Evolutionary conservation across 2,329 filamentous ascomycete species (phyloP).

Genomic region (Tricladium varicosporioides): DNA sequence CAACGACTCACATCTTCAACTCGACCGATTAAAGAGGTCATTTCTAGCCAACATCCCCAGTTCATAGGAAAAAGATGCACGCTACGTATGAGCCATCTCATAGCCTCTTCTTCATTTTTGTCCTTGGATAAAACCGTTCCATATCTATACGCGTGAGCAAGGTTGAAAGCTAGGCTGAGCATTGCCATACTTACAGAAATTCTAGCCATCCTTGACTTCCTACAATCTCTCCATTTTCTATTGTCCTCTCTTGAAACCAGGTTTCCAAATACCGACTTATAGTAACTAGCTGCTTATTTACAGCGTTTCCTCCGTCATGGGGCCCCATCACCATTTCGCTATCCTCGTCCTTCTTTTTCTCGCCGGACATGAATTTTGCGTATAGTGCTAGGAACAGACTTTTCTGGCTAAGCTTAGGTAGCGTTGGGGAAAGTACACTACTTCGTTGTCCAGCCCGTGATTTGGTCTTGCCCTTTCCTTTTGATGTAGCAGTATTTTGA

Average conservation of each 20-base stretch:
- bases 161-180: not conserved
- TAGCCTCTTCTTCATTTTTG: conserved; percentile 82
- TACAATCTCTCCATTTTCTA: conserved; percentile 55
- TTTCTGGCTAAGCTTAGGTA: conserved; percentile 76
- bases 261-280: conserved; percentile 74
- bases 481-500: conserved; percentile 42
- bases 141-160: conserved; percentile 51
- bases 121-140: conserved; percentile 87
- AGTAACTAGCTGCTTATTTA: conserved; percentile 79
- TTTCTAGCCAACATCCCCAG: conserved; percentile 95
- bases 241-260: conserved; percentile 71
- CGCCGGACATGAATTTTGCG: conserved; percentile 86
- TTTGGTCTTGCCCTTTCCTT: conserved; percentile 62
- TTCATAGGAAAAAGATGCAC: conserved; percentile 91
- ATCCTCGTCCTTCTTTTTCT: conserved; percentile 95
- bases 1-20: conserved; percentile 70
- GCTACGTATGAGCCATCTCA: conserved; percentile 83
- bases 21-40: conserved; percentile 75
- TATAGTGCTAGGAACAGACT: conserved; percentile 91
- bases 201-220: conserved; percentile 90
- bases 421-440: conserved; percentile 12
- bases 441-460: conserved; percentile 12
- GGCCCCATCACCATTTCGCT: conserved; percentile 97
- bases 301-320: conserved; percentile 77
- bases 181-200: conserved; percentile 54